Evolutionary conservation across 495 filamentous ascomycete species (phyloP), one percentile per base, ranked within the genome.

Genomic region (Chaetomidium leptoderma): DNA sequence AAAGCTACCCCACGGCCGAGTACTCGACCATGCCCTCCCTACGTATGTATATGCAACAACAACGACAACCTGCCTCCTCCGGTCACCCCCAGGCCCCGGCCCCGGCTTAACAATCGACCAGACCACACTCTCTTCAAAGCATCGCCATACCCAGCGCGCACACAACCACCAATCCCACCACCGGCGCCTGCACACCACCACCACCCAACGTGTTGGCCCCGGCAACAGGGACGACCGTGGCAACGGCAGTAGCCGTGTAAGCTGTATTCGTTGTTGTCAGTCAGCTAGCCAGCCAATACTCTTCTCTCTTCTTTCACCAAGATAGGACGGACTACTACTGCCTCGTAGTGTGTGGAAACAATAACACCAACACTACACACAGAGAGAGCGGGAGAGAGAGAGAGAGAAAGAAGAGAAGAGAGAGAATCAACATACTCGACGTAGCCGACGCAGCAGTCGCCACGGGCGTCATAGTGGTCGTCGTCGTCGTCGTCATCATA

Each of bases 121-220:
- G 29, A 5, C 35, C 21, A 13, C 7, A 35, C 39, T 14, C 14
- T 6, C 19, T 26, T 62, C 35, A 65, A 21, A 66, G 40, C 46
- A 63, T 46, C 17, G 47, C 42, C 49, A 63, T 9, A 8, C 59
- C 57, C 17, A 62, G 0, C 14, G 39, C 61, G 17, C 49, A 45
- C 53, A 45, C 40, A 7, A 32, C 57, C 30, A 52, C 45, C 3
- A 63, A 13, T 13, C 62, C 65, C 2, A 51, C 23, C 4, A 53
- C 27, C 4, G 51, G 23, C 13, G 17, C 58, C 37, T 57, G 50
- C 32, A 51, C 50, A 4, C n/a, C n/a, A n/a, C n/a, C n/a, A n/a
- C n/a, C n/a, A n/a, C 24, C 55, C 8, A 45, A 3, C 11, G 30
- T 19, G 23, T 35, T 9, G 29, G 29, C 61, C 0, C 39, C 61